These are phyloP conservation scores for Umbelopsis vinacea DNA, from an alignment of 192 early-diverging fungal genomes.

Conservation along the genomic window DNA sequence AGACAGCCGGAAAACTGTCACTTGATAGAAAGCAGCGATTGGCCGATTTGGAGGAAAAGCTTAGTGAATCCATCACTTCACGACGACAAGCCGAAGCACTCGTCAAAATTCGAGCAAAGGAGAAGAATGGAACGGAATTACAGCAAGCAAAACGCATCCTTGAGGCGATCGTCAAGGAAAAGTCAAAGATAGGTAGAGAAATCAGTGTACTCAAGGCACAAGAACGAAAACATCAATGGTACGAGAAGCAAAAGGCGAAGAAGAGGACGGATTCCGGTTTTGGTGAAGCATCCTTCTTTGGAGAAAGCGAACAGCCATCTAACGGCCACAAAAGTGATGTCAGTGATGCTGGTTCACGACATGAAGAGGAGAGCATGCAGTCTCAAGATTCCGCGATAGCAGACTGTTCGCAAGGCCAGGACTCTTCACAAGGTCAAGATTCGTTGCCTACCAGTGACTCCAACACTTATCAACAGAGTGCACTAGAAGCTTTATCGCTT, in stretches of 20 bases:
- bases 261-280: constrained; percentile 22
- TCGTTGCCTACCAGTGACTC: not conserved
- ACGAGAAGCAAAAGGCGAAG: constrained; percentile 52
- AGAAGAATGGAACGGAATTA: not conserved
- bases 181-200: constrained; percentile 11
- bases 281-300: constrained; percentile 6
- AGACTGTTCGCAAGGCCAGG: not conserved
- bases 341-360: constrained; percentile 19
- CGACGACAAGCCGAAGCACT: constrained; percentile 11
- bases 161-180: not conserved
- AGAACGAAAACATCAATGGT: constrained; percentile 67
- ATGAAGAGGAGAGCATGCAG: not conserved
- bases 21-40: constrained; percentile 41
- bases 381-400: constrained; percentile 15
- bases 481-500: constrained; percentile 5
- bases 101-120: constrained; percentile 1
- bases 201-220: constrained; percentile 46
- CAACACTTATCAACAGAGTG: not conserved
- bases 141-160: not conserved
- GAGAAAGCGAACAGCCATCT: not conserved
- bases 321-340: not conserved
- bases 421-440: not conserved
- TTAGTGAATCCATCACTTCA: constrained; percentile 20
- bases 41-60: constrained; percentile 33
- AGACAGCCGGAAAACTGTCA: constrained; percentile 46